Conservation (phyloP, 2,329 filamentous ascomycete species). For the Trichoderma atroviride region DNA sequence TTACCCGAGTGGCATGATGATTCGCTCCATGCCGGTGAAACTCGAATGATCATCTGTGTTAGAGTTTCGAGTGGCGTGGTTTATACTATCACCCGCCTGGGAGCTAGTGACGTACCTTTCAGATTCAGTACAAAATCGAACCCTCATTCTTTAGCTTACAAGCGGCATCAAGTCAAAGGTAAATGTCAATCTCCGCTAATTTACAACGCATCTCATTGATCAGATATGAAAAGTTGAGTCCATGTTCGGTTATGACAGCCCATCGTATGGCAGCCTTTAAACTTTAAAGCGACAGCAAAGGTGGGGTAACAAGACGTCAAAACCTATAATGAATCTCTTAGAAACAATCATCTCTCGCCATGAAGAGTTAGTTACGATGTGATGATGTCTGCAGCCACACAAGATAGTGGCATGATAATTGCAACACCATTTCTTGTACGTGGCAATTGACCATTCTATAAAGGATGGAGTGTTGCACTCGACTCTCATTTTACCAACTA, state of each 20-base stretch:
- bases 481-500: neutral
- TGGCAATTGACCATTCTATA: neutral
- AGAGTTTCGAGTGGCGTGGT: conserved; percentile 1
- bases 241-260: neutral
- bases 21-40: too few species aligned
- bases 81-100: neutral
- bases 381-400: neutral
- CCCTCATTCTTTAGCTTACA: neutral
- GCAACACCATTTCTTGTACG: neutral
- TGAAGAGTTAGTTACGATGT: neutral
- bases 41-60: neutral
- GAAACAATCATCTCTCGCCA: neutral
- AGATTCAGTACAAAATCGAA: too few species aligned
- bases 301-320: neutral
- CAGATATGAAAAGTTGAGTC: neutral
- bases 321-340: neutral
- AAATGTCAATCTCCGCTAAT: neutral
- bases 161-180: neutral
- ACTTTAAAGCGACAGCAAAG: neutral
- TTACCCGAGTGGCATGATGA: neutral
- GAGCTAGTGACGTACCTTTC: neutral
- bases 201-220: neutral
- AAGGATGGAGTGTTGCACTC: neutral
- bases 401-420: conserved; percentile 4
- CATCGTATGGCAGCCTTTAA: neutral